Percentiles rank a stretch among this genome's conserved stretches.
phyloP scores from a whole-genome alignment of 805 yeast species.

The Wickerhamiella galacta region DNA sequence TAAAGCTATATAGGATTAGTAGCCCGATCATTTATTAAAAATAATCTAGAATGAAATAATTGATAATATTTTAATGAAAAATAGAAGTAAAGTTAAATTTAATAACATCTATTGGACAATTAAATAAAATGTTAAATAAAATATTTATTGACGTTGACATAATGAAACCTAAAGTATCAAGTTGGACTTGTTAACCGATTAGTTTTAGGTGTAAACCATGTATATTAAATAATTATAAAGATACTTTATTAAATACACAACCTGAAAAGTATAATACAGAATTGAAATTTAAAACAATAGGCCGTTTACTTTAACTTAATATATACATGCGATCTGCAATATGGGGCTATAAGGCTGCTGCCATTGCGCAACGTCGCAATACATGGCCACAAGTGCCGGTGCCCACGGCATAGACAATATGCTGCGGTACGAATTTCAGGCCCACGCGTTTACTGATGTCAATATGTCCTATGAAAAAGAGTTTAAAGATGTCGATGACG shows the following conservation, averaged over 20 bases:
- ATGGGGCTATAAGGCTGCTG: no score
- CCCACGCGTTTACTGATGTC: no score
- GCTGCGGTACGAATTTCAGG: no score
- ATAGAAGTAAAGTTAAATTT: conserved; percentile 2
- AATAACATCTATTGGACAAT: background rate
- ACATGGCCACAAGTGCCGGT: no score
- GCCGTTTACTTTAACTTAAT: conserved; percentile 3
- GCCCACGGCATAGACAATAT: no score
- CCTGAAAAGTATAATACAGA: conserved; percentile 3
- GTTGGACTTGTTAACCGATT: conserved; percentile 3
- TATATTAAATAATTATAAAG: background rate
- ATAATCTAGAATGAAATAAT: background rate
- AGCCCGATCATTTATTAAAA: conserved; percentile 1
- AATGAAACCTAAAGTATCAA: conserved; percentile 2
- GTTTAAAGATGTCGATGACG: no score
- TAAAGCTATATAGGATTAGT: conserved; percentile 3
- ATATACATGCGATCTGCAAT: no score
- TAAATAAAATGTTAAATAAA: background rate
- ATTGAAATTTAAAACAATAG: conserved; percentile 3
- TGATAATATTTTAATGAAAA: background rate
- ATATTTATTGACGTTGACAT: conserved; percentile 2
- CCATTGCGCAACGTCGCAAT: no score
- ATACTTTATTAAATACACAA: conserved; percentile 1
- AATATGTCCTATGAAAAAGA: no score
- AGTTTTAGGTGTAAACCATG: conserved; percentile 3